These are phyloP conservation scores for Aspergillus awamori DNA, from an alignment of 2,329 filamentous ascomycete genomes.

Conservation along the genomic window DNA sequence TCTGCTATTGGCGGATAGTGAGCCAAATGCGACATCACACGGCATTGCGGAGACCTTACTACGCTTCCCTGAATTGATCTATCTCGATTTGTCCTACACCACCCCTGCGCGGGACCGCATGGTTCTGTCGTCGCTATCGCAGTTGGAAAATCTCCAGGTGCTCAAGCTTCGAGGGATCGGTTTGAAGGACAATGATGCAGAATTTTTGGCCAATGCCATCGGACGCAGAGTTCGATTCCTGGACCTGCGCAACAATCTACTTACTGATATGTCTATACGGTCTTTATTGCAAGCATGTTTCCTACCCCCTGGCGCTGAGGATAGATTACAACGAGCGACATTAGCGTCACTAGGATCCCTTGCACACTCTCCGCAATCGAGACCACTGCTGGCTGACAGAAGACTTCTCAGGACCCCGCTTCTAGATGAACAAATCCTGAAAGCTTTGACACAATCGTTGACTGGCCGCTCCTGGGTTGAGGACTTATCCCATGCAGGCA, in stretches of 20 bases:
- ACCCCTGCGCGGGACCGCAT: slow-evolving; percentile 50
- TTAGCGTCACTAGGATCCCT: background rate
- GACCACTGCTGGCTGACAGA: slow-evolving; percentile 7
- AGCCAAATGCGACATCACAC: slow-evolving; percentile 60
- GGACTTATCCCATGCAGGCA: slow-evolving; percentile 56
- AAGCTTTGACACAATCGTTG: slow-evolving; percentile 52
- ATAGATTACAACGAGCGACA: slow-evolving; percentile 6
- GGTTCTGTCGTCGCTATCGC: slow-evolving; percentile 53
- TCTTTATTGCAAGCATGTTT: slow-evolving; percentile 58
- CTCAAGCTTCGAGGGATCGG: slow-evolving; percentile 59
- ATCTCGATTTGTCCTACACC: slow-evolving; percentile 62
- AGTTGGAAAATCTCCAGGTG: slow-evolving; percentile 56
- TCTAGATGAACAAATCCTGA: slow-evolving; percentile 54
- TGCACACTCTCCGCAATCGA: background rate
- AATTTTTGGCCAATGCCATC: slow-evolving; percentile 56
- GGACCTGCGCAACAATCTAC: slow-evolving; percentile 59
- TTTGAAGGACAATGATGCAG: slow-evolving; percentile 56
- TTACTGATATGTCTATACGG: slow-evolving; percentile 59
- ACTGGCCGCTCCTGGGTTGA: slow-evolving; percentile 59
- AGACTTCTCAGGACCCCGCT: slow-evolving; percentile 33
- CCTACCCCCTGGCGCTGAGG: slow-evolving; percentile 22
- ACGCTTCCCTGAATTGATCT: slow-evolving; percentile 58
- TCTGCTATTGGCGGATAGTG: slow-evolving; percentile 59
- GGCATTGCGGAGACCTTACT: slow-evolving; percentile 56
- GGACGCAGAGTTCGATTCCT: slow-evolving; percentile 57